Percentiles rank a stretch among this genome's conserved stretches.
Conservation (phyloP, 139 green algal genomes). For the Micractinium conductrix region DNA sequence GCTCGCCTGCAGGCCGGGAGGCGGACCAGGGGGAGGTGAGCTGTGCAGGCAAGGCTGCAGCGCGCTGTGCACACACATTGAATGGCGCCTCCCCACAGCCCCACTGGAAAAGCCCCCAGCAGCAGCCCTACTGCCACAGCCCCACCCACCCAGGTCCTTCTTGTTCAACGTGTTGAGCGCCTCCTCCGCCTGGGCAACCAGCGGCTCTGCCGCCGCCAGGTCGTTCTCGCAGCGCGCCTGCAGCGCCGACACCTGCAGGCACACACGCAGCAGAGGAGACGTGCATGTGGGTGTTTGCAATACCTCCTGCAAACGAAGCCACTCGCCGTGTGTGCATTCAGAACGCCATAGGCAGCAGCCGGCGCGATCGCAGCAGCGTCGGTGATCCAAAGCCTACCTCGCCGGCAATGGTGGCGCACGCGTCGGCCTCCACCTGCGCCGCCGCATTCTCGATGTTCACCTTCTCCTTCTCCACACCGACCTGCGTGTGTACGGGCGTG, state of each 20-base stretch:
- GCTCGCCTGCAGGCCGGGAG: constrained; percentile 60
- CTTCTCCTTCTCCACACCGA: constrained; percentile 89
- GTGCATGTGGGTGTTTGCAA: no score
- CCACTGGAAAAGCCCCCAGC: no score
- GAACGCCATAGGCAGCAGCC: no score
- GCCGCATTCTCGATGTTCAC: constrained; percentile 85
- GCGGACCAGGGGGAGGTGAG: no score
- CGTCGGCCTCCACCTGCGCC: constrained; percentile 82
- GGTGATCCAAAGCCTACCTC: no score
- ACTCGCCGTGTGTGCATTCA: no score
- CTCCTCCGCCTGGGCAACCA: constrained; percentile 82
- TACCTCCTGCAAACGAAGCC: no score
- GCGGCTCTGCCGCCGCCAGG: constrained; percentile 85
- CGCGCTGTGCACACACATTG: neutral
- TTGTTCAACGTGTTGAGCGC: constrained; percentile 92
- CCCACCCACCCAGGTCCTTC: constrained; percentile 67
- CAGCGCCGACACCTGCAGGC: constrained; percentile 86
- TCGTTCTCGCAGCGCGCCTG: constrained; percentile 81
- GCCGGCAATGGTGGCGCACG: constrained; percentile 79
- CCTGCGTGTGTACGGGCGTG: constrained; percentile 30
- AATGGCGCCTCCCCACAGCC: no score
- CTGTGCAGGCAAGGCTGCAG: neutral
- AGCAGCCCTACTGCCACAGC: no score
- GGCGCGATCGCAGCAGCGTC: no score
- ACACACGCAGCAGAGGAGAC: no score